These are phyloP conservation scores for Aphanoascus verrucosus DNA, from an alignment of 2,329 filamentous ascomycete species.

Conservation along the genomic window DNA sequence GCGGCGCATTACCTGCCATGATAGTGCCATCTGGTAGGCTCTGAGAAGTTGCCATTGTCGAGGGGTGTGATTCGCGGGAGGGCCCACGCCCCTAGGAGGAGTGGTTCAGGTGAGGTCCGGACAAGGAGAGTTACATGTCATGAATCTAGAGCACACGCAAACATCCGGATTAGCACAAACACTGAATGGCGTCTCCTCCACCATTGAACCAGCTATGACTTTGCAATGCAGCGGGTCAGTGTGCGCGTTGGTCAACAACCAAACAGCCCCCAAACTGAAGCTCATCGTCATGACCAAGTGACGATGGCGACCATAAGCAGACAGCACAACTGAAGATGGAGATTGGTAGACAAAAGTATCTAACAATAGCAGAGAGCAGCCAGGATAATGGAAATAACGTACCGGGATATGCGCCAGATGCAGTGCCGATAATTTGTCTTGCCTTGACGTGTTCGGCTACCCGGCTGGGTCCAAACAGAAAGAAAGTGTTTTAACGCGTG, in stretches of 20 bases:
- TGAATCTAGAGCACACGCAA: neutral
- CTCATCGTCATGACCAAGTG: neutral
- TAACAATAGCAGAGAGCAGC: neutral
- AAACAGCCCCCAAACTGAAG: neutral
- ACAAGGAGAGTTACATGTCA: neutral
- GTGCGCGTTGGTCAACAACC: neutral
- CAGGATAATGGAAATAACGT: constrained; percentile 1
- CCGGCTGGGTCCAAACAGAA: constrained; percentile 6
- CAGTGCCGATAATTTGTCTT: neutral
- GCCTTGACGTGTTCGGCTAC: constrained; percentile 4
- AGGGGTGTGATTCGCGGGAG: neutral
- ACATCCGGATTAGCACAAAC: neutral
- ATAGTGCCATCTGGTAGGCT: neutral
- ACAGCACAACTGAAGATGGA: neutral
- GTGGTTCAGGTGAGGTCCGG: neutral
- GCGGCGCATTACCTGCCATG: neutral
- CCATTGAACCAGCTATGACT: neutral
- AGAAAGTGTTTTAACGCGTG: neutral
- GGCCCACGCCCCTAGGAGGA: neutral
- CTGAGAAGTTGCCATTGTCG: constrained; percentile 1
- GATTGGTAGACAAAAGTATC: neutral
- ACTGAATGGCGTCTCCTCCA: neutral
- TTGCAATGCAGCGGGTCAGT: neutral
- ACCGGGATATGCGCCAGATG: constrained; percentile 1
- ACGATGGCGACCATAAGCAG: neutral